phyloP scores from a whole-genome alignment of 2,329 filamentous ascomycete species.

The Alternaria sp. region DNA sequence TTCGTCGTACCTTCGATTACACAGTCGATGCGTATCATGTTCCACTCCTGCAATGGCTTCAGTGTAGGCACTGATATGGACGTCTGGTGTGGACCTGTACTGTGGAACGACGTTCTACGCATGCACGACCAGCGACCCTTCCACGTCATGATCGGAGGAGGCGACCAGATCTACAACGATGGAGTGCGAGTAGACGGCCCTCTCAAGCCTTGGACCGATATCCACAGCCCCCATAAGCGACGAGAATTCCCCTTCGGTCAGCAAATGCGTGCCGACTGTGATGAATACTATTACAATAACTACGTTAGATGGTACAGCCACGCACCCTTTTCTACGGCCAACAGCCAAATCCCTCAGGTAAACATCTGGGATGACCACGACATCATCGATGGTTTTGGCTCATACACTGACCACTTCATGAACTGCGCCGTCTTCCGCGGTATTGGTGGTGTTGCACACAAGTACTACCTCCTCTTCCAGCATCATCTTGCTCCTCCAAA shows the following conservation, averaged over 20 bases:
- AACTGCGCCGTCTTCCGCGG: constrained; percentile 70
- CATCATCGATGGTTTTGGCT: constrained; percentile 73
- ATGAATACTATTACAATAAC: constrained; percentile 70
- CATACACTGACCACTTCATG: constrained; percentile 74
- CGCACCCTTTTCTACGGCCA: constrained; percentile 67
- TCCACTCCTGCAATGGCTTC: constrained; percentile 75
- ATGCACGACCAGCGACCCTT: constrained; percentile 68
- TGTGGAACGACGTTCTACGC: constrained; percentile 72
- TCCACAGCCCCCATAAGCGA: constrained; percentile 68
- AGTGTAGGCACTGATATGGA: constrained; percentile 71
- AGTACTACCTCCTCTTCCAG: constrained; percentile 73
- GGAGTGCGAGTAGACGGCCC: constrained; percentile 87
- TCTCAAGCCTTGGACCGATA: constrained; percentile 71
- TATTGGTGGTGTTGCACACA: constrained; percentile 67
- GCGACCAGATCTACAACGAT: constrained; percentile 83
- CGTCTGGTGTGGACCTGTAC: constrained; percentile 67
- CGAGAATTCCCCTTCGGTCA: constrained; percentile 72
- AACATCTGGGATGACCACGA: constrained; percentile 74
- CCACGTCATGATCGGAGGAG: constrained; percentile 83
- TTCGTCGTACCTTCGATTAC: constrained; percentile 67
- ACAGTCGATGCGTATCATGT: constrained; percentile 75
- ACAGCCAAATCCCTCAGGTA: constrained; percentile 69
- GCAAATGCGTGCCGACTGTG: constrained; percentile 65
- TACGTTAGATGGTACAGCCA: constrained; percentile 75
- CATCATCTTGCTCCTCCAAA: constrained; percentile 84